These are phyloP conservation scores for Ajuga reptans DNA, from an alignment of 305 asterid species.

Conservation along the genomic window DNA sequence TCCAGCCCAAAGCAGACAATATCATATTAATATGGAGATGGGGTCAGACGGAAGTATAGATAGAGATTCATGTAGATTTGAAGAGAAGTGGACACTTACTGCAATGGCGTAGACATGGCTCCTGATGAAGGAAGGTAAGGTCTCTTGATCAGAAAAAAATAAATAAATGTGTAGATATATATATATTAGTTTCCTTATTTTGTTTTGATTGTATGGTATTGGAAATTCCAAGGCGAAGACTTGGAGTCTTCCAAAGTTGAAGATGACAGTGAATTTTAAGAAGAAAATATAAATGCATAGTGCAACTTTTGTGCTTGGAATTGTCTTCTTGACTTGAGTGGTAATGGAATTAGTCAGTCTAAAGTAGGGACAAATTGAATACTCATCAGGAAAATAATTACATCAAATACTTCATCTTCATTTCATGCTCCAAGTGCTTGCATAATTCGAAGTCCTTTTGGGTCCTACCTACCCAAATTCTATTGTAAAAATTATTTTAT, in stretches of 20 bases:
- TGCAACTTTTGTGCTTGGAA: not conserved
- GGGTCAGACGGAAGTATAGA: not conserved
- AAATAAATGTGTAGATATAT: not conserved
- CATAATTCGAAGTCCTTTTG: too few relatives aligned
- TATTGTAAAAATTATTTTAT: too few relatives aligned
- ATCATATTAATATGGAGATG: too few relatives aligned
- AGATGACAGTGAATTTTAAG: not conserved
- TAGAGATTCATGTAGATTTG: not conserved
- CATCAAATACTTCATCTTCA: too few relatives aligned
- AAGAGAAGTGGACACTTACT: constrained; percentile 19
- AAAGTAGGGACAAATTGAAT: too few relatives aligned
- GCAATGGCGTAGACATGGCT: constrained; percentile 31
- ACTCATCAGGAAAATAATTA: too few relatives aligned
- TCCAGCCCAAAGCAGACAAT: too few relatives aligned
- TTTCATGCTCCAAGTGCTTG: too few relatives aligned
- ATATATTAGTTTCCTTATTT: not conserved
- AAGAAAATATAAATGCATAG: not conserved
- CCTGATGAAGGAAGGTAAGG: not conserved
- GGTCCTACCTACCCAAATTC: too few relatives aligned
- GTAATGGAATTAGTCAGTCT: not conserved
- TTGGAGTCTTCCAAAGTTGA: constrained; percentile 8
- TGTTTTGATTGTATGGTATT: not conserved
- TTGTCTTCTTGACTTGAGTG: not conserved
- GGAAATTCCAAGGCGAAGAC: constrained; percentile 22
- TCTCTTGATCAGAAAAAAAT: not conserved